Evolutionary conservation across 257 asterid species (phyloP).

Genomic region (Forsythia suspensa): DNA sequence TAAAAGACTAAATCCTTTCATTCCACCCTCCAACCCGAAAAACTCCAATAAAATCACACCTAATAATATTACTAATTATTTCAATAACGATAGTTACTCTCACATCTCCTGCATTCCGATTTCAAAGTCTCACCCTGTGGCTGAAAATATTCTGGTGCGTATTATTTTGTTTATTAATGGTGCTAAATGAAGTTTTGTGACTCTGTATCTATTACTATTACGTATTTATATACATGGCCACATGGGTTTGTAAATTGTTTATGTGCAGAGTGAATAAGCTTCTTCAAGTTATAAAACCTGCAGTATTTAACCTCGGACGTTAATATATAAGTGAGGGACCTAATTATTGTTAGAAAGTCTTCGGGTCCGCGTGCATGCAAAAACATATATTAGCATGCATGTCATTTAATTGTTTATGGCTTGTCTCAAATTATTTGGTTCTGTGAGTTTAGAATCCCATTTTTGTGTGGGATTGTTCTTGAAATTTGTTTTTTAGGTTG

Average conservation of each 20-base stretch:
- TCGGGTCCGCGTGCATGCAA: not conserved
- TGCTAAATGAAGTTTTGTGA: not conserved
- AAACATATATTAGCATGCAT: not conserved
- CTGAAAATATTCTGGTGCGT: conserved; percentile 30
- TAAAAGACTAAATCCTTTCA: conserved; percentile 10
- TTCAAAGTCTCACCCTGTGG: conserved; percentile 14
- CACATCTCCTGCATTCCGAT: not conserved
- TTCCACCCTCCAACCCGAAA: conserved; percentile 17
- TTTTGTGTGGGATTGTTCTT: not conserved
- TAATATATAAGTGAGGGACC: not conserved
- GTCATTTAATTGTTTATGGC: not conserved
- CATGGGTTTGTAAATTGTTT: not conserved
- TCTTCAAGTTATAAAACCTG: not conserved
- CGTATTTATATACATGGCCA: not conserved
- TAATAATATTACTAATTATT: conserved; percentile 8
- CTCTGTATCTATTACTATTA: not conserved
- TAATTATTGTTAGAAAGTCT: not conserved
- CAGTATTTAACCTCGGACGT: not conserved
- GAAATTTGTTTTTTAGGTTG: not conserved
- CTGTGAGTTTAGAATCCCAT: not conserved
- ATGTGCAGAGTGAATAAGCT: not conserved
- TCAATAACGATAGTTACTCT: not conserved
- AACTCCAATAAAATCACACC: not conserved
- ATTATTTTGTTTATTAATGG: not conserved
- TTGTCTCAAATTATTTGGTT: not conserved